Evolutionary conservation across 1,284 basidiomycete genomes (phyloP), one percentile per base, ranked within the genome.

Genomic region (Pyrrhoderma lamaoense): DNA sequence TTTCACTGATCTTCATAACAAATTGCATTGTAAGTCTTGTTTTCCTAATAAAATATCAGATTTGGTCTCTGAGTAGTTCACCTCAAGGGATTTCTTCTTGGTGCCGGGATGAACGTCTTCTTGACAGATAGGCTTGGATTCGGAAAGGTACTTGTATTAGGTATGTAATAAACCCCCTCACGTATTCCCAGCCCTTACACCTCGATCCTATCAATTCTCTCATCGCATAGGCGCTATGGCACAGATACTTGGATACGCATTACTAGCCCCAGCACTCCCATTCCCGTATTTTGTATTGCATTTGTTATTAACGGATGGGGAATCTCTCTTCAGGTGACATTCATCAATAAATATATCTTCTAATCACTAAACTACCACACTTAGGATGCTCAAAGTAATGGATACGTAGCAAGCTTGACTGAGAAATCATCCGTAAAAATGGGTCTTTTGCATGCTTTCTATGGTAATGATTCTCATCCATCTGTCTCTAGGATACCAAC

Each of bases 391-490:
- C 77, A 79, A 60, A 71, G 74, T 1, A 81, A 80, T 59, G 75
- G 75, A 1, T 79, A 71, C 53, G 71, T 79, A 11, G 74, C 75
- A 14, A 65, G 66, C 45, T 65, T 80, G 9, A 71, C 71, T 48
- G 7, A 22, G 22, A 31, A 31, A 11, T 70, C 73, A 0, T 64
- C 70, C 35, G 66, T 67, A 1, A 80, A 81, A 60, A 82, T 86
- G 80, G 79, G 79, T 45, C 61, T 85, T 40, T 60, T 81, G 38
- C 82, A 85, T 59, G 80, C 77, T 1, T 64, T 70, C 11, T 80
- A 80, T 59, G 78, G 71, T 70, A 49, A 34, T 63, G 13, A 23
- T 3, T 18, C 8, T 16, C 14, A 23, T 54, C 14, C 19, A 25
- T 22, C 14, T 40, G n/a, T 5, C n/a, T 40, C 14, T 8, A 22